Evolutionary conservation across 345 rosid species (phyloP).

Genomic region (Acer negundo): DNA sequence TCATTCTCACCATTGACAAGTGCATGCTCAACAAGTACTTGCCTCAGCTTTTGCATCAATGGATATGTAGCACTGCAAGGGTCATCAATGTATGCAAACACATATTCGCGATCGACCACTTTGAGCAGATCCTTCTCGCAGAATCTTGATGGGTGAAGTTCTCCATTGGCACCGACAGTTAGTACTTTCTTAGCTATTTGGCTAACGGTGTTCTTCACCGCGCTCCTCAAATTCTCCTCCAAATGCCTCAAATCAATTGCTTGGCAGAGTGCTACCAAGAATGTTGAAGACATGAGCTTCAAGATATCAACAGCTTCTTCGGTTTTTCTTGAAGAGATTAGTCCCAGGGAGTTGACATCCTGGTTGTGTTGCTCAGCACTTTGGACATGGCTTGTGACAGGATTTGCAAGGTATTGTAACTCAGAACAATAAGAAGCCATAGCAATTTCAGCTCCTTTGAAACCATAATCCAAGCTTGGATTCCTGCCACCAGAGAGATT

Average conservation of each 20-base stretch:
- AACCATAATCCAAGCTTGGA: slow-evolving; percentile 77
- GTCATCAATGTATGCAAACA: slow-evolving; percentile 68
- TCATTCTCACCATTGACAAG: slow-evolving; percentile 58
- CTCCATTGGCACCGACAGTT: slow-evolving; percentile 57
- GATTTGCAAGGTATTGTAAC: slow-evolving; percentile 56
- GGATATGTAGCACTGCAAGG: slow-evolving; percentile 75
- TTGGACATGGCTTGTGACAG: slow-evolving; percentile 58
- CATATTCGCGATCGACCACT: slow-evolving; percentile 65
- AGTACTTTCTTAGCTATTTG: slow-evolving; percentile 52
- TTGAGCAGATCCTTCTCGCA: slow-evolving; percentile 63
- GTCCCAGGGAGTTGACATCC: slow-evolving; percentile 57
- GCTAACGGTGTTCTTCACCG: slow-evolving; percentile 48
- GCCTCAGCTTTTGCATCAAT: slow-evolving; percentile 76
- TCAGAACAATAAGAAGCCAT: slow-evolving; percentile 69
- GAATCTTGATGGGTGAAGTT: slow-evolving; percentile 77
- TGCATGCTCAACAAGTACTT: slow-evolving; percentile 69
- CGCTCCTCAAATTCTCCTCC: slow-evolving; percentile 56
- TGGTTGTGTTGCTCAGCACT: slow-evolving; percentile 63
- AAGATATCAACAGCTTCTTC: slow-evolving; percentile 54
- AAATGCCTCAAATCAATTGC: slow-evolving; percentile 64
- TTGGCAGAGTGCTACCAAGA: slow-evolving; percentile 60
- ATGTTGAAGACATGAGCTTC: slow-evolving; percentile 60
- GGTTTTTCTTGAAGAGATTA: slow-evolving; percentile 64
- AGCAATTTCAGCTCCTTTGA: slow-evolving; percentile 78
- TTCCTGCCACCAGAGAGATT: slow-evolving; percentile 66